These are phyloP conservation scores for Veloboletus limbatus DNA, from an alignment of 1,284 basidiomycete genomes.

Conservation along the genomic window DNA sequence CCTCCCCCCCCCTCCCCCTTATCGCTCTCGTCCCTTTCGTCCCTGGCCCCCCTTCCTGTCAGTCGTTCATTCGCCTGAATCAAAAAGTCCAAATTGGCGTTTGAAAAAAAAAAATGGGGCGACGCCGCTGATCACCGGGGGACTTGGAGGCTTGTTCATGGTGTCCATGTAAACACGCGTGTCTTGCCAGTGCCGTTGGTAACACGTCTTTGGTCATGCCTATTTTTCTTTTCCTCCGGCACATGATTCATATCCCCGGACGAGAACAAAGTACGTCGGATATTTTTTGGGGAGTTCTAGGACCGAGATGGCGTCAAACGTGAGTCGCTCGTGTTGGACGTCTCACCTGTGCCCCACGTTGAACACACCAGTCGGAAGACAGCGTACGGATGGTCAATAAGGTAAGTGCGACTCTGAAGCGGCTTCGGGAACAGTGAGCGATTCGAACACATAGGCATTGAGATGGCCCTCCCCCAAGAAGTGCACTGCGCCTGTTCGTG, in stretches of 20 bases:
- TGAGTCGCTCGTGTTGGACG: conserved; percentile 8
- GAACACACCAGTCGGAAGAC: not conserved
- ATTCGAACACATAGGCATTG: too few relatives aligned
- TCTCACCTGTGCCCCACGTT: not conserved
- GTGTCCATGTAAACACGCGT: not conserved
- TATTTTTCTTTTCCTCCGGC: not conserved
- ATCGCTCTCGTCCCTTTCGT: not conserved
- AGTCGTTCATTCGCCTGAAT: not conserved
- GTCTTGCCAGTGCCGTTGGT: not conserved
- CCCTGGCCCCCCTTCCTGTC: not conserved
- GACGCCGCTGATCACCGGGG: not conserved
- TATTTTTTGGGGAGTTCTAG: not conserved
- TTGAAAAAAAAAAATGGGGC: not conserved
- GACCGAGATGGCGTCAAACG: conserved; percentile 3
- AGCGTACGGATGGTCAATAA: not conserved
- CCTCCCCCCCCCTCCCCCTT: too few relatives aligned
- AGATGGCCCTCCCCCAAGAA: conserved; percentile 6
- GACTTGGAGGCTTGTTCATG: not conserved
- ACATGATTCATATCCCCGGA: conserved; percentile 9
- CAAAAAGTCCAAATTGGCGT: not conserved
- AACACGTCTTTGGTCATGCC: not conserved
- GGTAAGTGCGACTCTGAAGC: conserved; percentile 6
- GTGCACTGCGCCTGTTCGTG: not conserved
- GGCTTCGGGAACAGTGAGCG: not conserved
- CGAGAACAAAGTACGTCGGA: not conserved